A percentile compares a stretch with the other conserved stretches of the same genome.
These are phyloP conservation scores for Sphaerostilbella broomeana DNA, from an alignment of 2,329 filamentous ascomycete species.

Conservation along the genomic window DNA sequence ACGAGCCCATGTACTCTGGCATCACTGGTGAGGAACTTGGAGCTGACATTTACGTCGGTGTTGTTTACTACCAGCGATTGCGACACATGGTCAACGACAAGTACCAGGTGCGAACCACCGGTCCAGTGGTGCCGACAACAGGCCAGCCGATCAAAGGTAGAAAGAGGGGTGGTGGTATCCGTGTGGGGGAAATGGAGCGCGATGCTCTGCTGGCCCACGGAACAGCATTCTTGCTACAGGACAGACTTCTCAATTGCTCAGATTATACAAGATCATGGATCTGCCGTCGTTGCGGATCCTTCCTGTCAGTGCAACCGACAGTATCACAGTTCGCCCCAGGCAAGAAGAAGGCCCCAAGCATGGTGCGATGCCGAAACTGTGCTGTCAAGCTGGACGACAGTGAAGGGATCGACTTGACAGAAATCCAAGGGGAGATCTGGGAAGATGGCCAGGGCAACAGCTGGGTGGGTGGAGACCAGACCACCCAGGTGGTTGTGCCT, in stretches of 20 bases:
- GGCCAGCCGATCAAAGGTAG: constrained; percentile 96
- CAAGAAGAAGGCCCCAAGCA: constrained; percentile 59
- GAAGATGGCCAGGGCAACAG: constrained; percentile 81
- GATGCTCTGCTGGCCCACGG: constrained; percentile 93
- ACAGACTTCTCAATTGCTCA: constrained; percentile 93
- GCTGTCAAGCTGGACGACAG: constrained; percentile 55
- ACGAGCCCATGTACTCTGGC: constrained; percentile 97
- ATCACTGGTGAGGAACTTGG: constrained; percentile 92
- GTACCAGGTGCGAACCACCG: constrained; percentile 94
- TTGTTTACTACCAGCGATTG: constrained; percentile 96
- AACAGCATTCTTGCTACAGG: constrained; percentile 88
- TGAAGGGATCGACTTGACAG: constrained; percentile 48
- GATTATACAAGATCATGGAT: constrained; percentile 88
- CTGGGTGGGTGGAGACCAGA: constrained; percentile 84
- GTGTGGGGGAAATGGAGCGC: constrained; percentile 98
- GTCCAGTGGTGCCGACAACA: constrained; percentile 81
- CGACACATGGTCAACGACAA: constrained; percentile 99
- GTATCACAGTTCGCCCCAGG: constrained; percentile 55
- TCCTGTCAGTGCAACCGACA: constrained; percentile 79
- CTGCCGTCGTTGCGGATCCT: constrained; percentile 82
- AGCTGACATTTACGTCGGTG: constrained; percentile 92
- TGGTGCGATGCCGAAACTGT: constrained; percentile 74
- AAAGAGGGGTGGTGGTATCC: constrained; percentile 94
- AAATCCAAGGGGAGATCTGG: constrained; percentile 71
- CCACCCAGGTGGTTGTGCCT: constrained; percentile 85